Conservation (phyloP, 2,329 filamentous ascomycete species). For the Colletotrichum sp. region DNA sequence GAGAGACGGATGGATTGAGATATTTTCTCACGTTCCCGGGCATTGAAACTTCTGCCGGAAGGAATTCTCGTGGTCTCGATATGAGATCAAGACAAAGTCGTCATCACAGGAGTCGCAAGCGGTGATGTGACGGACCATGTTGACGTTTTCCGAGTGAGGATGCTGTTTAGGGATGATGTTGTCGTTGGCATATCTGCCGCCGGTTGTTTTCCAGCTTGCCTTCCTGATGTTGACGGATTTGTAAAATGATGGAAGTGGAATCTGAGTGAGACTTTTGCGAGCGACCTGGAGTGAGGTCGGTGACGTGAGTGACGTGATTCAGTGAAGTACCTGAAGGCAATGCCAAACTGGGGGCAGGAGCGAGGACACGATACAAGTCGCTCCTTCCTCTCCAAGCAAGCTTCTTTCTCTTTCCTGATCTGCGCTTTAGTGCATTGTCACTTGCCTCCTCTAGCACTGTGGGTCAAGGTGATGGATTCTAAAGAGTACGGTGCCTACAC, state of each 20-base stretch:
- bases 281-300: neutral
- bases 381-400: neutral
- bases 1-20: neutral
- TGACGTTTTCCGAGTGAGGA: neutral
- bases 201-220: neutral
- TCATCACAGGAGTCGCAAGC: neutral
- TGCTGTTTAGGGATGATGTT: neutral
- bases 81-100: neutral
- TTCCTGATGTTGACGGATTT: neutral
- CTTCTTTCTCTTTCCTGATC: neutral
- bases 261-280: neutral
- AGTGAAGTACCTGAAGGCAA: neutral
- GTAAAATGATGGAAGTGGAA: neutral
- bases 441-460: neutral
- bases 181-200: neutral
- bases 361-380: neutral
- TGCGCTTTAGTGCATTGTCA: neutral
- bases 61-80: neutral
- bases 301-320: neutral
- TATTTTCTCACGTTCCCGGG: neutral
- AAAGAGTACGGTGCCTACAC: neutral
- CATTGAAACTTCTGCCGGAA: neutral
- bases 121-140: neutral
- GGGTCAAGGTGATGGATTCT: neutral
- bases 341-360: neutral